Evolutionary conservation across 495 filamentous ascomycete species (phyloP).

Genomic region (Aspergillus kassunensis): DNA sequence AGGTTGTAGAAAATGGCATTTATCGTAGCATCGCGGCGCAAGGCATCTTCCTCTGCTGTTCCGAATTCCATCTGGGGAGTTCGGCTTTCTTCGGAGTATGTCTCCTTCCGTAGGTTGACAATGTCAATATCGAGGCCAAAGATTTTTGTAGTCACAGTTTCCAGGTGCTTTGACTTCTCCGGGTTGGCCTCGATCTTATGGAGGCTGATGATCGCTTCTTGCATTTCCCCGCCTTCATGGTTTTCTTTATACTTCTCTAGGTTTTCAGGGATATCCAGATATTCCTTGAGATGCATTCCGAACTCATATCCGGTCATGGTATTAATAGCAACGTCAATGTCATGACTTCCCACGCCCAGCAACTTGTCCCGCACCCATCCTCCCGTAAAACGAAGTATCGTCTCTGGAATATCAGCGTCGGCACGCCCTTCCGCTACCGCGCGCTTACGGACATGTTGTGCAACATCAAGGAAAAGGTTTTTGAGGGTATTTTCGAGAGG

Average conservation of each 20-base stretch:
- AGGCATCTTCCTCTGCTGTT: slow-evolving; percentile 82
- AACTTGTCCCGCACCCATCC: slow-evolving; percentile 99
- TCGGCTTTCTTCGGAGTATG: slow-evolving; percentile 77
- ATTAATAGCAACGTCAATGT: slow-evolving; percentile 95
- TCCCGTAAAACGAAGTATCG: slow-evolving; percentile 77
- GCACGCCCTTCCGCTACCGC: slow-evolving; percentile 34
- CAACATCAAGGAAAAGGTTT: slow-evolving; percentile 69
- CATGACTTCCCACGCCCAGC: slow-evolving; percentile 71
- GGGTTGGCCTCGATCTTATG: slow-evolving; percentile 85
- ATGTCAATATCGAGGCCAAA: slow-evolving; percentile 89
- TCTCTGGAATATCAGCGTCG: slow-evolving; percentile 22
- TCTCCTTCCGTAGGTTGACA: slow-evolving; percentile 91
- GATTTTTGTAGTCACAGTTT: slow-evolving; percentile 82
- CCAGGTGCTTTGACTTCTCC: slow-evolving; percentile 96
- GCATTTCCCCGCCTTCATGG: slow-evolving; percentile 24
- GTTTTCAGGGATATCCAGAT: slow-evolving; percentile 49
- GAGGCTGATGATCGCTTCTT: slow-evolving; percentile 47
- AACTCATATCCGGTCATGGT: slow-evolving; percentile 90
- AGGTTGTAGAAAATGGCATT: slow-evolving; percentile 98
- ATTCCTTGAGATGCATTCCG: slow-evolving; percentile 57
- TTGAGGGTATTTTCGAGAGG: slow-evolving; percentile 64
- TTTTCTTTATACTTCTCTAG: slow-evolving; percentile 51
- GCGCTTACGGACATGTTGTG: slow-evolving; percentile 60
- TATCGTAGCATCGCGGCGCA: slow-evolving; percentile 87
- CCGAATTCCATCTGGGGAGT: slow-evolving; percentile 94